A percentile compares a stretch with the other conserved stretches of the same genome.
These are phyloP conservation scores for Scutellaria baicalensis DNA, from an alignment of 257 asterid species.

Conservation along the genomic window DNA sequence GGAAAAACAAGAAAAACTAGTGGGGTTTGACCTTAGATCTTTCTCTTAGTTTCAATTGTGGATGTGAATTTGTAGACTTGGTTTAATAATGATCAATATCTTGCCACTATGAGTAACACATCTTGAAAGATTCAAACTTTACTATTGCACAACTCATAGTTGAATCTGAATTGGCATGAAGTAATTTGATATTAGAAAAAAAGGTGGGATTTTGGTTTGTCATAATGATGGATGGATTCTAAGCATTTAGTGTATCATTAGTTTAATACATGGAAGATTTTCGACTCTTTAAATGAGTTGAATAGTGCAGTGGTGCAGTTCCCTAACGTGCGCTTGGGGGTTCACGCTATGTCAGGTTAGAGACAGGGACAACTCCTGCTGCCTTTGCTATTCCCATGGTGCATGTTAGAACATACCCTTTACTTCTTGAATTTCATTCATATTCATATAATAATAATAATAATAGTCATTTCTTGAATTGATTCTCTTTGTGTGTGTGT, in stretches of 20 bases:
- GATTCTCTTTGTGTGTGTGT: too few species aligned
- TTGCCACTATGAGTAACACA: conserved; percentile 6
- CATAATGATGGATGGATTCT: not conserved
- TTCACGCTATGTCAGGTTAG: conserved; percentile 49
- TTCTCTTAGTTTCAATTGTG: not conserved
- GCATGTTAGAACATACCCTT: conserved; percentile 24
- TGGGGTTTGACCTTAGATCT: conserved; percentile 36
- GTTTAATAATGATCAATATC: conserved; percentile 5
- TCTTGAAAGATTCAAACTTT: conserved; percentile 13
- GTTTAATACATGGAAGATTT: not conserved
- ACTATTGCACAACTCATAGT: not conserved
- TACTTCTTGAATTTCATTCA: conserved; percentile 18
- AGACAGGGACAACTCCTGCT: conserved; percentile 52
- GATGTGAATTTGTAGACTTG: not conserved
- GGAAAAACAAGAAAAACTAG: not conserved
- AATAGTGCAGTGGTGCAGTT: conserved; percentile 31
- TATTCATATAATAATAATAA: too few species aligned
- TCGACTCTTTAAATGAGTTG: conserved; percentile 22
- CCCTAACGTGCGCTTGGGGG: conserved; percentile 54
- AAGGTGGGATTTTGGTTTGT: not conserved
- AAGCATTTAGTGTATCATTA: not conserved
- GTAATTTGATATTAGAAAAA: not conserved
- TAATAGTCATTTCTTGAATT: too few species aligned
- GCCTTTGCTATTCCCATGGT: conserved; percentile 46
- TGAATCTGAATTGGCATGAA: not conserved